Evolutionary conservation across 2,329 filamentous ascomycete species (phyloP), one percentile per base, ranked within the genome.

Genomic region (Metarhizium robertsii): DNA sequence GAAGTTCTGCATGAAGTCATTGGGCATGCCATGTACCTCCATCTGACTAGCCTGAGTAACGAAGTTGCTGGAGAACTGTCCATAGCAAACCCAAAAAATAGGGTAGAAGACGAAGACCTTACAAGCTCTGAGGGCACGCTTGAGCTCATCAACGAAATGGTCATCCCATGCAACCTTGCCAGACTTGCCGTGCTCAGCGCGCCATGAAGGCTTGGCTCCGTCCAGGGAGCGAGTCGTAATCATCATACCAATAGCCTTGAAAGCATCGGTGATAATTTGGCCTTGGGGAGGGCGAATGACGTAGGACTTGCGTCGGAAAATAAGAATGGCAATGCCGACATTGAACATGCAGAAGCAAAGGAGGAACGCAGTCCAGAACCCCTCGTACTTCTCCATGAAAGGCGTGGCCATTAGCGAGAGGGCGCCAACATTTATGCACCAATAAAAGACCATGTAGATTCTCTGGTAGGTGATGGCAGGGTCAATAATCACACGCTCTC

Each of bases 391-490:
- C 67, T 91, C 87, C 73, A 89, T 79, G 65, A 83, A 84, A 1
- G 82, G 82, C 0, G 84, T 89, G 6, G 80, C 83, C 61, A 90
- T 77, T 54, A 81, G 74, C 0, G 81, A 87, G 6, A 91, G 74
- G 2, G 84, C 81, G n/a, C 86, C 87, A 16, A 90, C 61, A 69
- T 90, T 90, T 65, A 90, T 88, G 70, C 82, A 86, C 67, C 79
- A 77, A 70, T 89, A 89, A 73, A 88, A 89, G 65, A 88, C 79
- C 83, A 84, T 87, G 74, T 87, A 88, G 58, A 88, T 83, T 50
- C 83, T 77, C 63, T 85, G 81, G 59, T 85, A 79, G 1, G 86
- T 88, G 54, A 87, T 73, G 43, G 79, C 75, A 0, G 85, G 84
- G 61, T 88, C 85, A 30, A 87, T 79, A 59, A 89, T 77, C 54